These are phyloP conservation scores for Acacia acuminata DNA, from an alignment of 306 rosid species.

Conservation along the genomic window DNA sequence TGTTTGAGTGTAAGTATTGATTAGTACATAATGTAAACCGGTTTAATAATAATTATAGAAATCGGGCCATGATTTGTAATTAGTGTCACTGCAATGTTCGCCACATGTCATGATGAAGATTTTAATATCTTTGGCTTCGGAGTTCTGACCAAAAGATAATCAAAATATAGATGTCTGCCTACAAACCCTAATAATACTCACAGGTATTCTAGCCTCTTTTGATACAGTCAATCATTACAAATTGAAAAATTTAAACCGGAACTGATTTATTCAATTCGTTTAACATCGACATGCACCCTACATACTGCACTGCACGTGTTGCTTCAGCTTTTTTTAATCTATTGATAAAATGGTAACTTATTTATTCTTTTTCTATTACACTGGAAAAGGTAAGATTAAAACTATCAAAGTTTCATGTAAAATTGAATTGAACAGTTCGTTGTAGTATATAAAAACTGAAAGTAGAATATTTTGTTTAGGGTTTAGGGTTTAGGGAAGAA, in stretches of 20 bases:
- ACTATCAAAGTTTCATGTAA: neutral
- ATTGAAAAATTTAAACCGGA: neutral
- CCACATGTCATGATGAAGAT: conserved; percentile 30
- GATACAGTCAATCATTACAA: conserved; percentile 18
- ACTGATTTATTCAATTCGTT: neutral
- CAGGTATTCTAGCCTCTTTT: neutral
- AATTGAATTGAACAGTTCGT: neutral
- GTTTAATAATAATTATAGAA: conserved; percentile 12
- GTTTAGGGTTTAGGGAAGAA: no score
- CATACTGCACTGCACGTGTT: neutral
- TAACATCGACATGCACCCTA: neutral
- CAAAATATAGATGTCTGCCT: neutral
- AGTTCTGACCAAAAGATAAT: conserved; percentile 17
- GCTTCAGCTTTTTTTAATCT: neutral
- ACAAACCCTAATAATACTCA: neutral
- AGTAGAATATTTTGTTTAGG: no score
- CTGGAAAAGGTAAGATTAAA: neutral
- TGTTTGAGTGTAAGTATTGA: neutral
- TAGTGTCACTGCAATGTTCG: conserved; percentile 33
- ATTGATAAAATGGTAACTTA: neutral
- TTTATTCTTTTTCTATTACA: neutral
- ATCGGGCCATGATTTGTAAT: conserved; percentile 18
- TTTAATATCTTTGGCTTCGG: neutral
- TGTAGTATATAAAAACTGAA: no score
- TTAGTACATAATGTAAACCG: neutral